A percentile compares a stretch with the other conserved stretches of the same genome.
These are phyloP conservation scores for Aspergillus sp. DNA, from an alignment of 2,329 filamentous ascomycete species.

Conservation along the genomic window DNA sequence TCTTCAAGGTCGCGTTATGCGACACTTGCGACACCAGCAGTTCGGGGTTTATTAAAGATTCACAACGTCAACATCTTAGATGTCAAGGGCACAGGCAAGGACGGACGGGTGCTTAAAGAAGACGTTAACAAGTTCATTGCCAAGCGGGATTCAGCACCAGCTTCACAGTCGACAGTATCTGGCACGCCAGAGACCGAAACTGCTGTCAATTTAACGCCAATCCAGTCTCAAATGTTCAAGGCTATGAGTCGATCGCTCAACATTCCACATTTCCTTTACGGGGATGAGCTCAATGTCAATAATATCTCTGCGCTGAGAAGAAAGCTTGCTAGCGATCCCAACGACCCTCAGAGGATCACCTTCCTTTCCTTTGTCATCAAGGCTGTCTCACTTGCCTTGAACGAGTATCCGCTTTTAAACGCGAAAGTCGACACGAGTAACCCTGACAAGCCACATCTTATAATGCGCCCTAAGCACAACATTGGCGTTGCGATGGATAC, in stretches of 20 bases:
- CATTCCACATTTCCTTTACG: constrained; percentile 94
- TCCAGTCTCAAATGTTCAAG: constrained; percentile 94
- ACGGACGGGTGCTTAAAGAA: constrained; percentile 85
- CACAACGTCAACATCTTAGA: constrained; percentile 68
- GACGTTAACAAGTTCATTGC: constrained; percentile 70
- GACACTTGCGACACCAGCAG: constrained; percentile 79
- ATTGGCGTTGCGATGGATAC: constrained; percentile 96
- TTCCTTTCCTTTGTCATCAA: constrained; percentile 95
- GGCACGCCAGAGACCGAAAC: constrained; percentile 57
- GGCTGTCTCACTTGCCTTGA: constrained; percentile 76
- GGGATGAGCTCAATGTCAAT: constrained; percentile 79
- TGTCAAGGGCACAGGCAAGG: constrained; percentile 76
- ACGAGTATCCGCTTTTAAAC: constrained; percentile 79
- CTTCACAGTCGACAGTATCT: constrained; percentile 25
- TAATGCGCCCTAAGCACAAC: constrained; percentile 79
- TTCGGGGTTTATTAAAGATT: constrained; percentile 78
- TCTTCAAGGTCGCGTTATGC: constrained; percentile 52
- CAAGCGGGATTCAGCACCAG: constrained; percentile 35
- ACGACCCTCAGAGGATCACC: constrained; percentile 59
- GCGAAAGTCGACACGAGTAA: constrained; percentile 63
- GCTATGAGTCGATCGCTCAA: constrained; percentile 84
- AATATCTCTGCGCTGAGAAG: constrained; percentile 63
- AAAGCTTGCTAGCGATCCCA: constrained; percentile 58
- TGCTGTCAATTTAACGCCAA: constrained; percentile 60
- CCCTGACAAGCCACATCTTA: constrained; percentile 61